Percentiles rank a stretch among this genome's conserved stretches.
These are phyloP conservation scores for Ogataea ramenticola DNA, from an alignment of 805 yeast species.

Conservation along the genomic window DNA sequence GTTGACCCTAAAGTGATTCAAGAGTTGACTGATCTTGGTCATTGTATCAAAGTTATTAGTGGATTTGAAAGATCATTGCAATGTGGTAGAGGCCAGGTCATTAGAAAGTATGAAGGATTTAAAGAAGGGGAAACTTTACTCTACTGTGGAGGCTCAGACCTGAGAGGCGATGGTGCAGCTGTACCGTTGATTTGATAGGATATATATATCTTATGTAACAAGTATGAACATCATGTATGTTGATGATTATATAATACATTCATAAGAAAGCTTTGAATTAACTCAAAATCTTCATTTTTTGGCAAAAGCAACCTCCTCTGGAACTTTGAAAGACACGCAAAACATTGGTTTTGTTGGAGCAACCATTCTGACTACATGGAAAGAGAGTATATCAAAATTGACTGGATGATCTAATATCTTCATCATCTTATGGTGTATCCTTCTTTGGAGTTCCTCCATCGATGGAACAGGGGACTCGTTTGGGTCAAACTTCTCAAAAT, in stretches of 20 bases:
- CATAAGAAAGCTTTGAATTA: too few relatives aligned
- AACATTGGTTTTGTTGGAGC: slow-evolving; percentile 97
- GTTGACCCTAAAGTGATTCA: slow-evolving; percentile 38
- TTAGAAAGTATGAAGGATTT: slow-evolving; percentile 34
- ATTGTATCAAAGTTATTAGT: slow-evolving; percentile 35
- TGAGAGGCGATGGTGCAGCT: slow-evolving; percentile 83
- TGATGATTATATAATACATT: not conserved
- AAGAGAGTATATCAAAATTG: slow-evolving; percentile 40
- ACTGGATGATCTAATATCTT: slow-evolving; percentile 40
- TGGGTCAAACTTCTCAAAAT: slow-evolving; percentile 84
- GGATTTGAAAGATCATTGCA: slow-evolving; percentile 31
- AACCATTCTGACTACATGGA: slow-evolving; percentile 87
- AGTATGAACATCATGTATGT: not conserved
- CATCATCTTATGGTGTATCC: slow-evolving; percentile 52
- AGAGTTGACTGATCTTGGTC: slow-evolving; percentile 48
- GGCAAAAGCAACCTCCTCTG: slow-evolving; percentile 55
- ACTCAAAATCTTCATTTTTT: not conserved
- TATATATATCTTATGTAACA: not conserved
- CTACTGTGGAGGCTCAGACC: slow-evolving; percentile 68
- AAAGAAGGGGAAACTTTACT: slow-evolving; percentile 27
- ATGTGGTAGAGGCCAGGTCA: slow-evolving; percentile 68
- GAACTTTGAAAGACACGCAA: slow-evolving; percentile 74
- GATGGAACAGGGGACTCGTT: slow-evolving; percentile 61
- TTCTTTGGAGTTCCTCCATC: slow-evolving; percentile 54
- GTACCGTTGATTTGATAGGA: slow-evolving; percentile 29